Conservation (phyloP, 2,329 filamentous ascomycete genomes). For the Paecilomyces niveus region DNA sequence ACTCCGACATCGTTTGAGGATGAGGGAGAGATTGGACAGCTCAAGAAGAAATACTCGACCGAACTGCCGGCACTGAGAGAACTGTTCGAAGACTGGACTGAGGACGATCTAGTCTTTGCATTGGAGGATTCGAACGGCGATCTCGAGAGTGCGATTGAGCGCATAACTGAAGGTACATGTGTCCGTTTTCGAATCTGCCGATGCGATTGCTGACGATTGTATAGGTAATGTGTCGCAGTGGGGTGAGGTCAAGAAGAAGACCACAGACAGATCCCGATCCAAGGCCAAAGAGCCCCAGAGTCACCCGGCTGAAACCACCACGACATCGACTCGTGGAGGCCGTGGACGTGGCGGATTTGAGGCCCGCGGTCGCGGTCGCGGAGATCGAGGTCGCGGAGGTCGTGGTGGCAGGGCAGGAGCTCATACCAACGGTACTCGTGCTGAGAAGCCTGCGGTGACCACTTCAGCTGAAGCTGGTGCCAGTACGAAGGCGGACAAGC, state of each 20-base stretch:
- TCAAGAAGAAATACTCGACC: constrained; percentile 80
- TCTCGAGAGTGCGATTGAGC: constrained; percentile 42
- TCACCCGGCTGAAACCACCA: constrained; percentile 25
- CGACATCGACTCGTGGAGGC: constrained; percentile 29
- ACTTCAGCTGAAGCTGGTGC: constrained; percentile 11
- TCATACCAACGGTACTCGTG: constrained; percentile 37
- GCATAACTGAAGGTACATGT: constrained; percentile 42
- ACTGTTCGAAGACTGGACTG: constrained; percentile 92
- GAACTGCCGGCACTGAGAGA: constrained; percentile 80
- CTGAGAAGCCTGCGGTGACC: constrained; percentile 22
- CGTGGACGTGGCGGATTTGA: constrained; percentile 43
- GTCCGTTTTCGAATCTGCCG: neutral
- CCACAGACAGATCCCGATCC: constrained; percentile 36
- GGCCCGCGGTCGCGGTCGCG: constrained; percentile 39
- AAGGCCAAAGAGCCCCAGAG: constrained; percentile 40
- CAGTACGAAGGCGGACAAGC: constrained; percentile 5
- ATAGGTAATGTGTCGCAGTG: constrained; percentile 47
- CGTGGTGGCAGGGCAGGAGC: constrained; percentile 39
- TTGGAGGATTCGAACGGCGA: constrained; percentile 64
- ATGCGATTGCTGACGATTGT: constrained; percentile 3
- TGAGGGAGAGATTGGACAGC: constrained; percentile 80
- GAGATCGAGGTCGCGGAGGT: constrained; percentile 41
- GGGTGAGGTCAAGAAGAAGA: constrained; percentile 48
- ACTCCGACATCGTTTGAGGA: constrained; percentile 61
- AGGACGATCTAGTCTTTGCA: constrained; percentile 88